phyloP scores from a whole-genome alignment of 106 monocot species.

The Phalaenopsis aphrodite region DNA sequence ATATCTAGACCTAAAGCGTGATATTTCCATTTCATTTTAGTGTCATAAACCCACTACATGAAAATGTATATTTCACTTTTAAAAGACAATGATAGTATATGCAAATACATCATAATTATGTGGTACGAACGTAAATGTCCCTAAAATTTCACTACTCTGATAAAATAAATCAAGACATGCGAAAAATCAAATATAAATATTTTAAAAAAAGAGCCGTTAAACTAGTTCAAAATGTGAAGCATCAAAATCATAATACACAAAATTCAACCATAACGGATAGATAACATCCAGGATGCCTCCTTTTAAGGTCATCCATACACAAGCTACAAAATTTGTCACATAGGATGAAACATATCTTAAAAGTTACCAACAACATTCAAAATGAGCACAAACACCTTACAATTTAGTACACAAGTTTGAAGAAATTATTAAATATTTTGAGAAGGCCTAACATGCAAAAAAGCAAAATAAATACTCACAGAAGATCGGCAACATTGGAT shows the following conservation, averaged over 20 bases:
- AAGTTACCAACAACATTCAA: background rate
- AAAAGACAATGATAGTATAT: too few relatives aligned
- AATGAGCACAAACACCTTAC: background rate
- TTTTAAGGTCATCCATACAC: background rate
- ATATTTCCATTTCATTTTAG: too few relatives aligned
- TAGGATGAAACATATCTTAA: background rate
- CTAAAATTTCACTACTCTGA: too few relatives aligned
- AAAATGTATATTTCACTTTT: too few relatives aligned
- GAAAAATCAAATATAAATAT: too few relatives aligned
- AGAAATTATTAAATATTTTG: background rate
- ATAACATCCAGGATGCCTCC: background rate
- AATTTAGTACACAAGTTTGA: background rate
- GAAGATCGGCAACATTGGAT: constrained; percentile 17
- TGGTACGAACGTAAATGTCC: too few relatives aligned
- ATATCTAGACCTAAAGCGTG: too few relatives aligned
- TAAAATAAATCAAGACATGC: too few relatives aligned
- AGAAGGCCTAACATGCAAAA: background rate
- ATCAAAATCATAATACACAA: background rate
- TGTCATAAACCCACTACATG: too few relatives aligned
- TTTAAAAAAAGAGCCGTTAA: too few relatives aligned
- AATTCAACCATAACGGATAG: background rate
- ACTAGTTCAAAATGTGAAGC: background rate
- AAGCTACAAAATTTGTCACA: constrained; percentile 6
- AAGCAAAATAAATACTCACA: background rate
- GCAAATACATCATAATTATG: too few relatives aligned